Base-by-base conservation (phyloP, 176 grass and related monocot species). In the Thalia dealbata region DNA sequence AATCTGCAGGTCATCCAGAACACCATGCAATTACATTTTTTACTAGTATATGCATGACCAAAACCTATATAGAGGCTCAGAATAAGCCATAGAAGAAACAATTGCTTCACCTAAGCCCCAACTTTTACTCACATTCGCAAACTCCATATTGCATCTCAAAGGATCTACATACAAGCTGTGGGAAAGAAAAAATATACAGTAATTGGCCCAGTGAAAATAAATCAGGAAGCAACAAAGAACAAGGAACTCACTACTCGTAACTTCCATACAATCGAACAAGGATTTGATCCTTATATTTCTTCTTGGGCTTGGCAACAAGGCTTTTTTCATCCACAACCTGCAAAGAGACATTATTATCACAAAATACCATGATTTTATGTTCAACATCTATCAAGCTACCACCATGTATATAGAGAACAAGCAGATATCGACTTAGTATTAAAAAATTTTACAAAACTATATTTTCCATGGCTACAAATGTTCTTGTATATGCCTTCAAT, bases 191-290 rank as follows among this genome's bases (percentile, higher is more conserved):
- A 83, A 74, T 24, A 75, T 77, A 78, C 67, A 82, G 75, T 30
- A 43, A 61, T 61, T 66, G 61, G 46, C 14, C 65, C 38, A 22
- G 54, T 15, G 0, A 83, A 81, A 48, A 82, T 28, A 52, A 80
- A 65, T 59, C 65, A 77, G 23, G 66, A 61, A 72, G 44, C 72
- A 78, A 76, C 1, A 73, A 81, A 81, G 69, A 21, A 75, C 44
- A 44, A 74, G 73, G 48, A 50, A 78, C 90, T 95, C 85, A 99
- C 95, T 88, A 85, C 77, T 86, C 29, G 65, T 83, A 91, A 68
- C 79, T 91, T 56, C 95, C 95, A 89, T 91, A 99, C 45, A 93
- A 77, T 9, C 95, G 95, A 80, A 90, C 85, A 58, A 91, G 81
- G 56, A 75, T 76, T 81, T 86, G 76, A 85, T 85, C 48, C 46